A percentile compares a stretch with the other conserved stretches of the same genome.
Conservation (phyloP, 2,329 filamentous ascomycete genomes). For the Phoma herbarum region DNA sequence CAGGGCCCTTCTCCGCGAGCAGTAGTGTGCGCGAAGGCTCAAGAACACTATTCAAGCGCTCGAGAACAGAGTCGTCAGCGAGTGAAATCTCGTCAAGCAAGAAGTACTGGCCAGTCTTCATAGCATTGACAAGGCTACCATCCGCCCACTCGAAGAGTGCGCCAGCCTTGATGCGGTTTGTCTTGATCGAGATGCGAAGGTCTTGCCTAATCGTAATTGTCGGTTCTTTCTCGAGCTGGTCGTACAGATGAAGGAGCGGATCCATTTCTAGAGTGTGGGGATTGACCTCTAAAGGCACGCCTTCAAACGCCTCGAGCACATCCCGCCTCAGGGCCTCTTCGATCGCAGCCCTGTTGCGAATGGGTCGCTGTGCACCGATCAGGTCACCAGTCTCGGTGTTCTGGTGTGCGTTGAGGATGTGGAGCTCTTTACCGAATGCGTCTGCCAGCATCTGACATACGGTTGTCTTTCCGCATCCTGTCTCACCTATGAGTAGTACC, state of each 20-base stretch:
- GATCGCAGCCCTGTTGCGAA: slow-evolving; percentile 82
- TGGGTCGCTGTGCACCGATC: slow-evolving; percentile 91
- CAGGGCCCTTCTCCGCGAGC: slow-evolving; percentile 90
- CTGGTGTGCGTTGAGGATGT: slow-evolving; percentile 96
- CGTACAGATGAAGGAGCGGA: slow-evolving; percentile 68
- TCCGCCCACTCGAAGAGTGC: slow-evolving; percentile 97
- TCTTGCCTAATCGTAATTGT: slow-evolving; percentile 57
- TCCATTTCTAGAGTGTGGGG: slow-evolving; percentile 35
- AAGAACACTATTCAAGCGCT: slow-evolving; percentile 94
- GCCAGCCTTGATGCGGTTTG: slow-evolving; percentile 71
- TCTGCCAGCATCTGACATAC: slow-evolving; percentile 92
- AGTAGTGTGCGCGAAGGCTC: slow-evolving; percentile 87
- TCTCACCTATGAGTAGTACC: slow-evolving; percentile 93
- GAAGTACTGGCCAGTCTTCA: slow-evolving; percentile 90
- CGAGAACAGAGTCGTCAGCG: slow-evolving; percentile 95
- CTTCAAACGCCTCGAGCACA: slow-evolving; percentile 56
- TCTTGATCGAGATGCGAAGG: slow-evolving; percentile 52
- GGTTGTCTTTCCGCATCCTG: slow-evolving; percentile 96
- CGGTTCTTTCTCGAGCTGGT: slow-evolving; percentile 58
- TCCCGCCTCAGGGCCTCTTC: slow-evolving; percentile 71
- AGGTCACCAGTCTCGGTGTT: slow-evolving; percentile 98
- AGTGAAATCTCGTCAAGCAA: slow-evolving; percentile 97
- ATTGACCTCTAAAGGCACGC: slow-evolving; percentile 22
- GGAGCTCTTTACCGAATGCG: slow-evolving; percentile 75
- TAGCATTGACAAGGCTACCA: slow-evolving; percentile 90